A percentile compares a stretch with the other conserved stretches of the same genome.
phyloP scores from a whole-genome alignment of 768 basidiomycete species.

The Calocybe gangraenosa region DNA sequence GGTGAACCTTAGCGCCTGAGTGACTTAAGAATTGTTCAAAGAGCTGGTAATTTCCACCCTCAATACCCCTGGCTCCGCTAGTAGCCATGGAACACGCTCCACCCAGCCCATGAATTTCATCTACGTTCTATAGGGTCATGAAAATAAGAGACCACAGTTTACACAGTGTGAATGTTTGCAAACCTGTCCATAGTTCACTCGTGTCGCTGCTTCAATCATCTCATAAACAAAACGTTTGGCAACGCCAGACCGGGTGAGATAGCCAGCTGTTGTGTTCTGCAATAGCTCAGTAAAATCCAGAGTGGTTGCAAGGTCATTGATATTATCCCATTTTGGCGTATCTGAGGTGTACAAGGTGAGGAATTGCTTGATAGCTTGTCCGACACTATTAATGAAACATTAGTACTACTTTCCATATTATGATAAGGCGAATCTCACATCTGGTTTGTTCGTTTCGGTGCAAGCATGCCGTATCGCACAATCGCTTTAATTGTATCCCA shows the following conservation, averaged over 20 bases:
- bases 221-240: constrained; percentile 60
- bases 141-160: background rate
- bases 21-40: constrained; percentile 77
- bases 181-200: constrained; percentile 84
- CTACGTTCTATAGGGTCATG: constrained; percentile 45
- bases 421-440: constrained; percentile 34
- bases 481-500: constrained; percentile 72
- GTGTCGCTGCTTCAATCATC: constrained; percentile 73
- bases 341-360: constrained; percentile 49
- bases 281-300: constrained; percentile 49
- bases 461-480: constrained; percentile 70
- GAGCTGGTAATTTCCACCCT: constrained; percentile 80
- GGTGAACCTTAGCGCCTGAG: constrained; percentile 64
- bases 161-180: constrained; percentile 6
- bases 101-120: constrained; percentile 73
- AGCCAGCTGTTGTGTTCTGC: constrained; percentile 51
- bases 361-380: constrained; percentile 48
- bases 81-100: constrained; percentile 72
- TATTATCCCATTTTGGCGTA: constrained; percentile 58
- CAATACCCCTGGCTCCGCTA: constrained; percentile 56
- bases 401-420: background rate
- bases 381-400: constrained; percentile 39
- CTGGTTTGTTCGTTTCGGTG: constrained; percentile 52
- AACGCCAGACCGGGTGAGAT: constrained; percentile 52
- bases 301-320: constrained; percentile 50